A percentile compares a stretch with the other conserved stretches of the same genome.
Conservation (phyloP, 352 stramenopile genomes). For the Phytopythium aichiense region DNA sequence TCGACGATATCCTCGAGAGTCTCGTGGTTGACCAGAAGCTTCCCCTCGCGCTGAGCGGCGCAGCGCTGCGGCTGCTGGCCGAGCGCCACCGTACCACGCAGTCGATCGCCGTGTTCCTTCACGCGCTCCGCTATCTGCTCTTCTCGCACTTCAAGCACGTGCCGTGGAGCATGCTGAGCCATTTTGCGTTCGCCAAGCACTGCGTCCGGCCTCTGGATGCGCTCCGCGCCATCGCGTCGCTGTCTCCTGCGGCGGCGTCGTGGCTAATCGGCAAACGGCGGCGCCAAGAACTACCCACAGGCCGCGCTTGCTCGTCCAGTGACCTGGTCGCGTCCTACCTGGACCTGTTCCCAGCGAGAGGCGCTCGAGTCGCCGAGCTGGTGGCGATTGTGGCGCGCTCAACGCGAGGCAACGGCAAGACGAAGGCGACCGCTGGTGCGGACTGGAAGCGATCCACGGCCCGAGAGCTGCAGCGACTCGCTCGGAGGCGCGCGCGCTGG, state of each 20-base stretch:
- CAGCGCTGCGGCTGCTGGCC: conserved; percentile 44
- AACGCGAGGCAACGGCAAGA: not conserved
- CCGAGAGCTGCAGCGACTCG: conserved; percentile 23
- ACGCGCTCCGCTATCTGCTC: conserved; percentile 54
- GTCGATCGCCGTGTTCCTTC: conserved; percentile 57
- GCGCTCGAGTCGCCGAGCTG: not conserved
- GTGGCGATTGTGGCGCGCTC: not conserved
- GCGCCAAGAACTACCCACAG: not conserved
- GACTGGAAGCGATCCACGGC: conserved; percentile 34
- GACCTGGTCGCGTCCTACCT: not conserved
- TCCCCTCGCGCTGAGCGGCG: conserved; percentile 44
- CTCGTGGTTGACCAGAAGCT: conserved; percentile 64
- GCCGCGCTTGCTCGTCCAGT: not conserved
- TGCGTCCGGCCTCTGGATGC: conserved; percentile 16
- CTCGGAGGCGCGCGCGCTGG: conserved; percentile 31
- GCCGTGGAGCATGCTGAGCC: conserved; percentile 61
- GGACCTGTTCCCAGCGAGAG: not conserved
- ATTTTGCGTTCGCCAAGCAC: conserved; percentile 29
- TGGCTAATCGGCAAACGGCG: not conserved
- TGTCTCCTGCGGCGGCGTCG: not conserved
- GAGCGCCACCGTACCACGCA: conserved; percentile 51
- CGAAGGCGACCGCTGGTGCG: not conserved
- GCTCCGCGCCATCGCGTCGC: not conserved
- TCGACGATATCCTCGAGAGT: conserved; percentile 67
- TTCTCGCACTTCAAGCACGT: conserved; percentile 55